Evolutionary conservation across 2,329 filamentous ascomycete genomes (phyloP).

Genomic region (Penicillium aurantiogriseum): DNA sequence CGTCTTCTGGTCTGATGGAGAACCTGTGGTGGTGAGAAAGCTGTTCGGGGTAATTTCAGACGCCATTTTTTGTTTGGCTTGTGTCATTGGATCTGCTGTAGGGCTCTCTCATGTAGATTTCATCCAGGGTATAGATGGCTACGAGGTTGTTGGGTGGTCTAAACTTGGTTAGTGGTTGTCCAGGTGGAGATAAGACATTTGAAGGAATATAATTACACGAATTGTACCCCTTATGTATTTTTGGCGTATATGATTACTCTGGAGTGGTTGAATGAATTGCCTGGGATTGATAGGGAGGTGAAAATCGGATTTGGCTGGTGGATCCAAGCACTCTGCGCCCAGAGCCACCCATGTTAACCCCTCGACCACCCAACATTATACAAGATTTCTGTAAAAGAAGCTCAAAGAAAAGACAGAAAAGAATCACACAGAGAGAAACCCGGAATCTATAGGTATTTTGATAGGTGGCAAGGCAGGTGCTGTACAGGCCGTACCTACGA

Average conservation of each 20-base stretch:
- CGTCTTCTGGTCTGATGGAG: slow-evolving; percentile 11
- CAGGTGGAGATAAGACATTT: not conserved
- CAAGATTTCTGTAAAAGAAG: no score
- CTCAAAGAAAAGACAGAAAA: no score
- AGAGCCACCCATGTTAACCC: not conserved
- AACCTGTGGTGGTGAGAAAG: slow-evolving; percentile 30
- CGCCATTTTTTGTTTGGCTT: slow-evolving; percentile 16
- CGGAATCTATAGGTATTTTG: not conserved
- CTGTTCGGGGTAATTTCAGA: slow-evolving; percentile 31
- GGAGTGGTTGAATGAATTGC: not conserved
- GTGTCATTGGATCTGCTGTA: not conserved
- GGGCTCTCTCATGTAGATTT: not conserved
- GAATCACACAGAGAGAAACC: no score
- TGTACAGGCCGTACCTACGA: not conserved
- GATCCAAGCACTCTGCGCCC: slow-evolving; percentile 6
- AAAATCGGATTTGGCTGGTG: slow-evolving; percentile 8
- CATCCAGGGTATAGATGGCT: slow-evolving; percentile 1
- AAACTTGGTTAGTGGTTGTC: not conserved
- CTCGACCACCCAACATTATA: not conserved
- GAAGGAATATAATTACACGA: not conserved
- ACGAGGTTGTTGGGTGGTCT: not conserved
- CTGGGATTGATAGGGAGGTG: not conserved
- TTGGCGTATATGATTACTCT: not conserved
- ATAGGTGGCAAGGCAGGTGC: not conserved
- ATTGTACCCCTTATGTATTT: not conserved